These are phyloP conservation scores for Cyamopsis tetragonoloba DNA, from an alignment of 306 rosid species.

Conservation along the genomic window DNA sequence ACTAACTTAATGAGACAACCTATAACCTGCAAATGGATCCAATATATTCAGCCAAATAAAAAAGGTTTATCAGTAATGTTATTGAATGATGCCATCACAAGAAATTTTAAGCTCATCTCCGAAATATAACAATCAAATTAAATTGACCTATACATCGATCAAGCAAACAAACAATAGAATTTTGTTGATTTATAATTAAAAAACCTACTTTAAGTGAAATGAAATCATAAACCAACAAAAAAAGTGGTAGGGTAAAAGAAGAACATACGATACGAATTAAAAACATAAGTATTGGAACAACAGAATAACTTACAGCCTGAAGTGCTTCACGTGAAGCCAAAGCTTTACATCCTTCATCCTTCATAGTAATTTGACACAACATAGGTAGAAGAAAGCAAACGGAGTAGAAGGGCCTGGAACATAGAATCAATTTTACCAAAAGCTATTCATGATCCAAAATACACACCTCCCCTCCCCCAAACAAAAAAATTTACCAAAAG, in stretches of 20 bases:
- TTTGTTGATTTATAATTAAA: not conserved
- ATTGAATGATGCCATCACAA: not conserved
- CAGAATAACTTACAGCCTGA: slow-evolving; percentile 57
- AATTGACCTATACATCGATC: not conserved
- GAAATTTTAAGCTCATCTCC: no score
- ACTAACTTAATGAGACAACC: slow-evolving; percentile 67
- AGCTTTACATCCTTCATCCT: slow-evolving; percentile 66
- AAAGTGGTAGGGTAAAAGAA: not conserved
- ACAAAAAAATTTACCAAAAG: not conserved
- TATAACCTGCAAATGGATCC: slow-evolving; percentile 57
- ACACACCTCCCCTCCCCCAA: not conserved
- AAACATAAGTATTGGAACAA: not conserved
- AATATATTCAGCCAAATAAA: slow-evolving; percentile 20
- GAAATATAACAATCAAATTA: no score
- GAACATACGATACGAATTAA: not conserved
- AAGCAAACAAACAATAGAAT: not conserved
- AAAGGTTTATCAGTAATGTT: not conserved
- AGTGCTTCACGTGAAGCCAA: slow-evolving; percentile 67
- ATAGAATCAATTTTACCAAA: slow-evolving; percentile 25
- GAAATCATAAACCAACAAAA: not conserved
- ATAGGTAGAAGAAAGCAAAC: slow-evolving; percentile 85
- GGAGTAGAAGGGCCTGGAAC: slow-evolving; percentile 73
- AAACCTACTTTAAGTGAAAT: slow-evolving; percentile 9
- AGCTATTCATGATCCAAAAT: slow-evolving; percentile 8
- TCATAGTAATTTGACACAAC: slow-evolving; percentile 80